Evolutionary conservation across 768 basidiomycete genomes (phyloP), one percentile per base, ranked within the genome.

Genomic region (Russula sp.): DNA sequence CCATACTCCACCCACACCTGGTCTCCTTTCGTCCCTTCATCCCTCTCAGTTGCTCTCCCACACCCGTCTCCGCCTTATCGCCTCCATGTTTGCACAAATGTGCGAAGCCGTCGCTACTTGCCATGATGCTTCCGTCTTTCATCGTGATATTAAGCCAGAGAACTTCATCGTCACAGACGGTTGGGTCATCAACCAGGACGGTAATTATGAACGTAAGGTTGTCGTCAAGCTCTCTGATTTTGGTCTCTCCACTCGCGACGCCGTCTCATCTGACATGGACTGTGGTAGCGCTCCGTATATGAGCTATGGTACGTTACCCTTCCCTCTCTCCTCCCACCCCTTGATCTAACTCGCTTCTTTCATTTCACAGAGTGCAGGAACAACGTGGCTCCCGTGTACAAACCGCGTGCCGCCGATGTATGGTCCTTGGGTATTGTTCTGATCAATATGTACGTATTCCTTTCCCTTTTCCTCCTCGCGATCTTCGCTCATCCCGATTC

Each of bases 371-470:
- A 98, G 79, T 98, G 97, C 76, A 88, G 96, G 73, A 98, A 98
- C 79, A 97, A 98, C 74, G 81, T 94, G 67, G 90, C 89, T 34
- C 95, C 97, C 65, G 90, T 89, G 53, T 99, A 99, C 78, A 83
- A 83, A 66, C 94, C 96, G 64, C 89, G 88, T 69, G 90, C 91
- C 60, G 97, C 97, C 64, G 96, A 99, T 75, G 93, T 99, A 57
- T 99, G 93, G 96, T 98, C 96, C 29, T 81, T 99, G 68, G 96
- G 96, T 65, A 97, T 99, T 72, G 97, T 99, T 66, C 84, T 99
- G 69, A 92, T 99, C 81, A 99, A 99, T 74, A 95, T 98, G 92
- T 90, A 68, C 39, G 85, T 78, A 20, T 52, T 11, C 38, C 45
- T 14, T 50, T 20, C 5, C 45, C 29, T 11, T 39, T 25, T 56